Conservation (phyloP, 1,284 basidiomycete species). For the Puccinia horiana region DNA sequence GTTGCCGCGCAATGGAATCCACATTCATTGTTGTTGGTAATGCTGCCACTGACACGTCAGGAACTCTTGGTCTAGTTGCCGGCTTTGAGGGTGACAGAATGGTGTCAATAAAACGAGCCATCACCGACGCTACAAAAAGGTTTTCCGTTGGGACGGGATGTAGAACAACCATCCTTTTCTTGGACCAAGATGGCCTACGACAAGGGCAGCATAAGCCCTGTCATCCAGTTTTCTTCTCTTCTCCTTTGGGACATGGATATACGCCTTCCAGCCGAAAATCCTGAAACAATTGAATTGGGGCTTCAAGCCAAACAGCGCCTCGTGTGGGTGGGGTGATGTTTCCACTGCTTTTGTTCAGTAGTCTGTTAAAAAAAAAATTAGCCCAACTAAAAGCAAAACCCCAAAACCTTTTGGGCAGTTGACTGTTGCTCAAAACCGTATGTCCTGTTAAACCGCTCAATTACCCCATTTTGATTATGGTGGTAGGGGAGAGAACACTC, state of each 20-base stretch:
- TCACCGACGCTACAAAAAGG: neutral
- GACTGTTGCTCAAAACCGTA: neutral
- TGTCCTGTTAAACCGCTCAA: conserved; percentile 2
- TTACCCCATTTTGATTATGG: conserved; percentile 22
- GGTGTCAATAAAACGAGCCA: neutral
- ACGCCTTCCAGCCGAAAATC: neutral
- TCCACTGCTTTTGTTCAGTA: conserved; percentile 19
- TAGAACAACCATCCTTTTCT: conserved; percentile 30
- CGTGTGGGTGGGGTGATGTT: conserved; percentile 3
- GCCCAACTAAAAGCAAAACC: conserved; percentile 21
- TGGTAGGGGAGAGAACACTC: conserved; percentile 4
- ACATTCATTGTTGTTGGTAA: neutral
- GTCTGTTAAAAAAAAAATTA: neutral
- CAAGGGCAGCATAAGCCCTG: neutral
- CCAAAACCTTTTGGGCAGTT: neutral
- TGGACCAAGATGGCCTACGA: neutral
- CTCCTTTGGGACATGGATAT: conserved; percentile 17
- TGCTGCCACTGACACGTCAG: neutral
- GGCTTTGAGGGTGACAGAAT: too few relatives aligned
- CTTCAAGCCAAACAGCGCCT: neutral
- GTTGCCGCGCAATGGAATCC: neutral
- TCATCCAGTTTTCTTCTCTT: neutral
- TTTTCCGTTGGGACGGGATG: neutral
- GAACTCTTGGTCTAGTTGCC: neutral
- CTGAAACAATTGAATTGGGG: neutral